phyloP scores from a whole-genome alignment of 495 filamentous ascomycete species.

The Aspergillus sclerotioniger region DNA sequence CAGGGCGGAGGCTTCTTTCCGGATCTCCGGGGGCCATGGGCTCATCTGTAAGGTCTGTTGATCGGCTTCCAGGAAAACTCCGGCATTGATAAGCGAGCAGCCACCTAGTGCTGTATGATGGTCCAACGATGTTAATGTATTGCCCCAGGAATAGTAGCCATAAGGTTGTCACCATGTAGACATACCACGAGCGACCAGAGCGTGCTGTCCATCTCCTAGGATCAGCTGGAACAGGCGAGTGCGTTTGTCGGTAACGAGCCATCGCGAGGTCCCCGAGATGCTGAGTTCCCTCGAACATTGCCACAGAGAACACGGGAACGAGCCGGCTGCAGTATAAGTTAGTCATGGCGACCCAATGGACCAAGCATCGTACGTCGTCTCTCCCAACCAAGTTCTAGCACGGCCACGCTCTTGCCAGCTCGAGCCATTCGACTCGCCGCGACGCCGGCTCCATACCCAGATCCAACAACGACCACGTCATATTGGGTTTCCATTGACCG shows the following conservation, averaged over 20 bases:
- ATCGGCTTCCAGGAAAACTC: conserved; percentile 64
- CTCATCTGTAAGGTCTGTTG: conserved; percentile 50
- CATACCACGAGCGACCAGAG: conserved; percentile 62
- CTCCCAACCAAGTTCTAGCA: conserved; percentile 63
- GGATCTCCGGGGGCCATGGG: conserved; percentile 60
- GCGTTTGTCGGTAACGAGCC: conserved; percentile 40
- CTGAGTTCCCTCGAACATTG: conserved; percentile 52
- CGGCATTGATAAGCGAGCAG: conserved; percentile 64
- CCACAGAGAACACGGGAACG: conserved; percentile 51
- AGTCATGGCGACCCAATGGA: not conserved
- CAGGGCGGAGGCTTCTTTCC: conserved; percentile 40
- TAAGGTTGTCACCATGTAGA: conserved; percentile 1
- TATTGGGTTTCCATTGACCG: conserved; percentile 56
- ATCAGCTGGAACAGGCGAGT: conserved; percentile 64
- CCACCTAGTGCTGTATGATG: conserved; percentile 55
- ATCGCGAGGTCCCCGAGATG: conserved; percentile 48
- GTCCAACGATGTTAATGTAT: not conserved
- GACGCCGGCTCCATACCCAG: conserved; percentile 66
- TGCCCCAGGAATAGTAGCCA: not conserved
- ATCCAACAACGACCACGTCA: conserved; percentile 65
- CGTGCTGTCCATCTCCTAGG: conserved; percentile 64
- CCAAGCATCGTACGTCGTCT: conserved; percentile 46
- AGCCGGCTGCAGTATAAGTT: conserved; percentile 42
- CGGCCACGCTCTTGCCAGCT: conserved; percentile 57
- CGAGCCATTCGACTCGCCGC: conserved; percentile 64